Percentiles rank a stretch among this genome's conserved stretches.
These are phyloP conservation scores for Chaetomium sp. DNA, from an alignment of 2,329 filamentous ascomycete genomes.

Conservation along the genomic window DNA sequence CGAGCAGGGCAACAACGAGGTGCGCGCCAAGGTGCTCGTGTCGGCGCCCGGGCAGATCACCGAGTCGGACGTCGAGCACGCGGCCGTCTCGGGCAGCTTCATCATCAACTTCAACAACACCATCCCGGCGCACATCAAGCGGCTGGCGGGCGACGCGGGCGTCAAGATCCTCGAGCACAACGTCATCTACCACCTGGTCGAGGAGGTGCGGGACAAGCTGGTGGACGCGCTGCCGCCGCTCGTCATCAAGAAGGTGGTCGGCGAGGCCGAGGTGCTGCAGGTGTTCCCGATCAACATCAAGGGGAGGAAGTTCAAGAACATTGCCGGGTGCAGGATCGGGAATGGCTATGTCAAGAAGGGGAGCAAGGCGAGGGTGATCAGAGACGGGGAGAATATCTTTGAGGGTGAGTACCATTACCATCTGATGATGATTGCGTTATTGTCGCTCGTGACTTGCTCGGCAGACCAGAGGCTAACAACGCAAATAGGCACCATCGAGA, in stretches of 20 bases:
- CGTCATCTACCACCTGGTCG: slow-evolving; percentile 79
- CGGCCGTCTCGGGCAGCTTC: slow-evolving; percentile 71
- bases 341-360: slow-evolving; percentile 73
- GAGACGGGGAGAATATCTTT: slow-evolving; percentile 70
- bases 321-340: slow-evolving; percentile 85
- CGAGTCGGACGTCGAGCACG: slow-evolving; percentile 89
- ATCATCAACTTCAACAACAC: slow-evolving; percentile 86
- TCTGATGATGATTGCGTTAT: not conserved
- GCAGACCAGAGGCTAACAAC: slow-evolving; percentile 16
- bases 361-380: slow-evolving; percentile 69
- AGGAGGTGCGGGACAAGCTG: slow-evolving; percentile 70
- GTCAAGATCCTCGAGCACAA: slow-evolving; percentile 84
- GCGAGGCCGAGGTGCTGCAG: slow-evolving; percentile 84
- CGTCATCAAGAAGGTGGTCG: slow-evolving; percentile 70
- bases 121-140: slow-evolving; percentile 67
- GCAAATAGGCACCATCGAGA: slow-evolving; percentile 68
- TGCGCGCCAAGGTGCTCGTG: slow-evolving; percentile 74
- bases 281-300: slow-evolving; percentile 83
- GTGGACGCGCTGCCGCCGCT: slow-evolving; percentile 69
- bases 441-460: not conserved
- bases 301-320: slow-evolving; percentile 67
- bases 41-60: slow-evolving; percentile 75
- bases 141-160: slow-evolving; percentile 68
- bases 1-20: slow-evolving; percentile 81
- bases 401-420: slow-evolving; percentile 65